phyloP scores from a whole-genome alignment of 495 filamentous ascomycete genomes.

The Xylaria bambusicola region DNA sequence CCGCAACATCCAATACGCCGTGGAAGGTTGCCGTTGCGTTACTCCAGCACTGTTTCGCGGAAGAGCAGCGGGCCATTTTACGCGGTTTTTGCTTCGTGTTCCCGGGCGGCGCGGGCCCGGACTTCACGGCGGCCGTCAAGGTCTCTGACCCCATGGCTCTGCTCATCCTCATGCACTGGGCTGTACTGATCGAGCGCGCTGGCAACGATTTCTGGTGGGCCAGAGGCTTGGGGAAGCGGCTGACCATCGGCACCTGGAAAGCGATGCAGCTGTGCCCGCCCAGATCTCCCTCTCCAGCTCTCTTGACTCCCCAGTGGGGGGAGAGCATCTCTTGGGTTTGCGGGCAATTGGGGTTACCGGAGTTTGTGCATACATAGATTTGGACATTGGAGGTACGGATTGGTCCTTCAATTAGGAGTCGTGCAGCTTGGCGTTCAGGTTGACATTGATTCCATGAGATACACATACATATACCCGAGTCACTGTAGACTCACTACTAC shows the following conservation, averaged over 20 bases:
- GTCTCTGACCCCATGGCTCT: slow-evolving; percentile 34
- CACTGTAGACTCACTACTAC: not conserved
- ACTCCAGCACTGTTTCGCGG: slow-evolving; percentile 29
- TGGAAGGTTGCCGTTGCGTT: slow-evolving; percentile 23
- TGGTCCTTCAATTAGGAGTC: not conserved
- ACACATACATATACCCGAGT: slow-evolving; percentile 1
- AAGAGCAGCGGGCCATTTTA: slow-evolving; percentile 29
- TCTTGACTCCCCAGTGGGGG: slow-evolving; percentile 12
- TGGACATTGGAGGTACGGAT: not conserved
- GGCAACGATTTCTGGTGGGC: slow-evolving; percentile 22
- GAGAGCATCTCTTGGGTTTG: slow-evolving; percentile 19
- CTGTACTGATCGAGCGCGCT: slow-evolving; percentile 26
- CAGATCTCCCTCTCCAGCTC: not conserved
- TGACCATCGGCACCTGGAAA: slow-evolving; percentile 14
- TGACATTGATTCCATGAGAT: not conserved
- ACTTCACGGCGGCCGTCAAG: slow-evolving; percentile 30
- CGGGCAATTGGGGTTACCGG: slow-evolving; percentile 5
- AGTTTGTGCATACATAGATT: not conserved
- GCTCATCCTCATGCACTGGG: slow-evolving; percentile 37
- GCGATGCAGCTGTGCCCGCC: slow-evolving; percentile 15
- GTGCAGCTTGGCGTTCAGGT: slow-evolving; percentile 9
- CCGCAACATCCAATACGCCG: slow-evolving; percentile 2
- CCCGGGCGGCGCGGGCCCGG: slow-evolving; percentile 25
- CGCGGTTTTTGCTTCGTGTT: slow-evolving; percentile 31
- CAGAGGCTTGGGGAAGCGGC: slow-evolving; percentile 4